A percentile compares a stretch with the other conserved stretches of the same genome.
Evolutionary conservation across 2,329 filamentous ascomycete genomes (phyloP).

Genomic region (Dactylonectria macrodidyma): DNA sequence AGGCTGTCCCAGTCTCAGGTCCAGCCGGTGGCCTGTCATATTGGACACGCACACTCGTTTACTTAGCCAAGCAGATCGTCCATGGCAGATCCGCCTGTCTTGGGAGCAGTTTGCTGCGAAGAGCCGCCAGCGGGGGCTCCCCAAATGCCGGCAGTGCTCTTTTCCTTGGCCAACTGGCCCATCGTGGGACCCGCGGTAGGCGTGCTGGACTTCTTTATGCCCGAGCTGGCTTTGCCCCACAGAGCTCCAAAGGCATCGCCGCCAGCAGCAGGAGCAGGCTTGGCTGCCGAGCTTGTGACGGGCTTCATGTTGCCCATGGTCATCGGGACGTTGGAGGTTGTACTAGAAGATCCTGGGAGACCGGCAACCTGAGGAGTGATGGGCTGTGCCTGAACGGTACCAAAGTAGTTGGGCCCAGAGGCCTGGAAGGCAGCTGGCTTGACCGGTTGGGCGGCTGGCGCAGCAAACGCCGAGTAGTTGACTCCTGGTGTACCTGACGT

Average conservation of each 20-base stretch:
- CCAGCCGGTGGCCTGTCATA: slow-evolving; percentile 33
- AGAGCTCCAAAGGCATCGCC: slow-evolving; percentile 93
- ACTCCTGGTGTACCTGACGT: slow-evolving; percentile 68
- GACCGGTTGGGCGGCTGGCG: slow-evolving; percentile 59
- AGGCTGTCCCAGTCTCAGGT: slow-evolving; percentile 32
- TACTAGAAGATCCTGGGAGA: slow-evolving; percentile 51
- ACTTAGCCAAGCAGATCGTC: slow-evolving; percentile 65
- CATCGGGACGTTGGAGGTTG: slow-evolving; percentile 53
- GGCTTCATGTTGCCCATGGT: slow-evolving; percentile 65
- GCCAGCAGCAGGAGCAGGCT: slow-evolving; percentile 68
- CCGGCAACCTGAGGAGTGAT: slow-evolving; percentile 50
- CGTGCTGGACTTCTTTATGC: slow-evolving; percentile 80
- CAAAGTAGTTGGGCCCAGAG: slow-evolving; percentile 91
- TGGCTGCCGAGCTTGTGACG: slow-evolving; percentile 62
- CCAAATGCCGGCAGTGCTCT: slow-evolving; percentile 96
- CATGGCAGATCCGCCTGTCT: slow-evolving; percentile 57
- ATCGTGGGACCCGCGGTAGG: slow-evolving; percentile 80
- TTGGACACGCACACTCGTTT: slow-evolving; percentile 17
- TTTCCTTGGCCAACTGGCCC: slow-evolving; percentile 97
- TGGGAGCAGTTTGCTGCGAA: slow-evolving; percentile 49
- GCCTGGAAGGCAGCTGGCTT: slow-evolving; percentile 79
- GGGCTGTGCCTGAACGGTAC: slow-evolving; percentile 74
- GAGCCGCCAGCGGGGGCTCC: slow-evolving; percentile 73
- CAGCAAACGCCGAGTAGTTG: slow-evolving; percentile 74
- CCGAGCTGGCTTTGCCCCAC: slow-evolving; percentile 82